Percentiles rank a stretch among this genome's conserved stretches.
Conservation (phyloP, 345 rosid species). For the Eutrema japonicum region DNA sequence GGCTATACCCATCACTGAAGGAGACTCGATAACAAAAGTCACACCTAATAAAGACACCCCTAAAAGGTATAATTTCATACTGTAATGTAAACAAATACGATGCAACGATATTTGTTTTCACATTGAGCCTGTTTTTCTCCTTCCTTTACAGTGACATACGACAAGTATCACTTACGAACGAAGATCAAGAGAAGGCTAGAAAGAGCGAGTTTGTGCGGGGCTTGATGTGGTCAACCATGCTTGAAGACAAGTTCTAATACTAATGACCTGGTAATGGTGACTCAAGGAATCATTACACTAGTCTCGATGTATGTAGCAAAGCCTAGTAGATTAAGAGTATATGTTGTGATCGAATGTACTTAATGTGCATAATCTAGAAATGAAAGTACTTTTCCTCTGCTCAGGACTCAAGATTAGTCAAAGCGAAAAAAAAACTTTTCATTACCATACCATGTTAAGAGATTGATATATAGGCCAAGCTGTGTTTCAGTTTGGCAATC, state of each 20-base stretch:
- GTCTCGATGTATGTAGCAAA: constrained; percentile 33
- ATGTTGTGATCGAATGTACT: constrained; percentile 21
- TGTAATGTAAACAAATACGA: not conserved
- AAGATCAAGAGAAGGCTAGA: constrained; percentile 59
- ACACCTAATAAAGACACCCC: constrained; percentile 43
- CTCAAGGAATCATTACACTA: constrained; percentile 23
- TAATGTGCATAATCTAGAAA: constrained; percentile 34
- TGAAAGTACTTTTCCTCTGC: constrained; percentile 27
- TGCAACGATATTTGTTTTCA: not conserved
- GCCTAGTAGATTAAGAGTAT: constrained; percentile 23
- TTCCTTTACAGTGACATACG: constrained; percentile 40
- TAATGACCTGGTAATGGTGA: constrained; percentile 28
- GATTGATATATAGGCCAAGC: constrained; percentile 19
- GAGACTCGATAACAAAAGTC: constrained; percentile 44
- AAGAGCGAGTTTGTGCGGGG: constrained; percentile 60
- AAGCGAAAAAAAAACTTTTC: not conserved
- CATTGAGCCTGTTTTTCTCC: not conserved
- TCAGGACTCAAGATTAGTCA: not conserved
- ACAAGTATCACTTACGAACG: constrained; percentile 41
- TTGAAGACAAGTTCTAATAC: constrained; percentile 48
- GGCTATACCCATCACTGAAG: constrained; percentile 41
- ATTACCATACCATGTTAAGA: not conserved
- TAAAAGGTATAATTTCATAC: constrained; percentile 45
- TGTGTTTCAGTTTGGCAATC: constrained; percentile 27
- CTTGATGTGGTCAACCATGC: constrained; percentile 57